These are phyloP conservation scores for Vitis hybrid DNA, from an alignment of 177 flowering plant genomes.

Conservation along the genomic window DNA sequence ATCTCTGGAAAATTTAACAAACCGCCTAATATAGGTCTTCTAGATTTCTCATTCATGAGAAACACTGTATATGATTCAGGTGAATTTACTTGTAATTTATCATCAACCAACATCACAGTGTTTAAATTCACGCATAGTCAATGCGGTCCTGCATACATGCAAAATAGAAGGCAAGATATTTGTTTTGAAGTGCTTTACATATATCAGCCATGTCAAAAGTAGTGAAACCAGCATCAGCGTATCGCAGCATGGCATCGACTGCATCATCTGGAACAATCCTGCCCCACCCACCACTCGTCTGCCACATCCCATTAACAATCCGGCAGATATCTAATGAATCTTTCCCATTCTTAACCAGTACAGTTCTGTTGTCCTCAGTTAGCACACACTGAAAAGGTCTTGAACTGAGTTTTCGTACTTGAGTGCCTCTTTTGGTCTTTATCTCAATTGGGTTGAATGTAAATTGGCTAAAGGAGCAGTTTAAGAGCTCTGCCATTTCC, in stretches of 20 bases:
- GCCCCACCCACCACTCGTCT: constrained; percentile 89
- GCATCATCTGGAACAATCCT: constrained; percentile 59
- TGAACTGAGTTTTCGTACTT: neutral
- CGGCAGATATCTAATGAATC: constrained; percentile 70
- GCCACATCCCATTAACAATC: constrained; percentile 88
- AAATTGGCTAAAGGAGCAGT: constrained; percentile 16
- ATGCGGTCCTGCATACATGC: neutral
- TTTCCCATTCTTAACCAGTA: constrained; percentile 58
- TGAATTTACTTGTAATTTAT: too few relatives aligned
- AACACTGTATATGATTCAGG: too few relatives aligned
- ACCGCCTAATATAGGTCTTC: too few relatives aligned
- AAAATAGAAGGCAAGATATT: neutral
- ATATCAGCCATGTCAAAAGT: constrained; percentile 88
- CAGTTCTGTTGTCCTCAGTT: constrained; percentile 29
- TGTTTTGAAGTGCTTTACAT: constrained; percentile 35
- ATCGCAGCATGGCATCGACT: constrained; percentile 68
- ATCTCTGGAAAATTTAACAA: too few relatives aligned
- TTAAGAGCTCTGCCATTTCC: constrained; percentile 30
- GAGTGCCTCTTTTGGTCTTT: constrained; percentile 2
- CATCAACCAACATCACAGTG: too few relatives aligned
- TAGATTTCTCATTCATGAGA: neutral
- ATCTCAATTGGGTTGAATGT: constrained; percentile 12
- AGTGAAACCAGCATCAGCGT: constrained; percentile 70
- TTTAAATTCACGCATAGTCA: neutral
- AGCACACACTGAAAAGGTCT: constrained; percentile 30